Conservation (phyloP, 306 rosid species). For the Prinsepia uniflora region DNA sequence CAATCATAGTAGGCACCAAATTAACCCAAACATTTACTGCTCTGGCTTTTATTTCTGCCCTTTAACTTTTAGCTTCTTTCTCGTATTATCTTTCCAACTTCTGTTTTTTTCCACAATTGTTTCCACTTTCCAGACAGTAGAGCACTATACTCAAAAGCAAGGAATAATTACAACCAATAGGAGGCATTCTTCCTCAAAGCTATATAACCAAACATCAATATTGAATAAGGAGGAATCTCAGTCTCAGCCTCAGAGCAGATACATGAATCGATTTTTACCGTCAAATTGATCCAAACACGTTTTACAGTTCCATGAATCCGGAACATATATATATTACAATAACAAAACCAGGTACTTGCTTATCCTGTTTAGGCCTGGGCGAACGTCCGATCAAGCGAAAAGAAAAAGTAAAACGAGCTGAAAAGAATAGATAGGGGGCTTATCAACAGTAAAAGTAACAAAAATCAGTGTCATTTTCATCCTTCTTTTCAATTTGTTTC, state of each 20-base stretch:
- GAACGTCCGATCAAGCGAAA: conserved; percentile 28
- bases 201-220: neutral
- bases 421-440: conserved; percentile 29
- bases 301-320: conserved; percentile 31
- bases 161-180: too few species aligned
- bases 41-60: too few species aligned
- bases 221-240: neutral
- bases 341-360: conserved; percentile 29
- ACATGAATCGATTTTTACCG: conserved; percentile 12
- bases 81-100: too few species aligned
- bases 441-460: conserved; percentile 18
- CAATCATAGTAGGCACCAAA: too few species aligned
- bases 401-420: neutral
- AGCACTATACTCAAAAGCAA: too few species aligned
- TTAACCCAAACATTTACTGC: too few species aligned
- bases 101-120: too few species aligned
- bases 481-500: conserved; percentile 36
- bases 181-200: neutral
- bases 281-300: conserved; percentile 30
- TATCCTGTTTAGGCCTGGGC: conserved; percentile 19
- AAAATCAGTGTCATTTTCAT: conserved; percentile 26
- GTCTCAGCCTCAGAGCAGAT: neutral
- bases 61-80: too few species aligned
- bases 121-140: too few species aligned
- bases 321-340: conserved; percentile 34